Evolutionary conservation across 768 basidiomycete genomes (phyloP), one percentile per base, ranked within the genome.

Genomic region (Solioccasus polychromus): DNA sequence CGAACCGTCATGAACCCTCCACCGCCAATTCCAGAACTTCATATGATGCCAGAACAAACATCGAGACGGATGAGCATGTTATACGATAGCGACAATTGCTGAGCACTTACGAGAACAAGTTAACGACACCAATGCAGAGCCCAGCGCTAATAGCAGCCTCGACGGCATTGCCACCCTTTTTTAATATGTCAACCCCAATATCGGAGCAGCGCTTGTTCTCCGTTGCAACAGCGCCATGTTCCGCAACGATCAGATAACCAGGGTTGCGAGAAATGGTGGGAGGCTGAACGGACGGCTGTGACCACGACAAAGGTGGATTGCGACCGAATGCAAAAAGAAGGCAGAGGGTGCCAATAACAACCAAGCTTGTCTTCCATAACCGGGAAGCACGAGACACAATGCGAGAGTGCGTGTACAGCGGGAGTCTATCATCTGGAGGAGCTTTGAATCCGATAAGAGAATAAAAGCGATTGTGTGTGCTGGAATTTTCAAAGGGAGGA

Each of bases 1-100:
- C 92, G 83, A 25, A 94, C 76, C 22, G 81, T 83, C 82, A 92
- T 87, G 57, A 90, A 88, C 0, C 91, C 91, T 15, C 89, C 91
- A 3, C 87, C 90, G n/a, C 89, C 90, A 35, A 92, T 85, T 3
- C 87, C 88, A 10, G 88, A 85, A 9, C 86, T 88, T 30, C 6
- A 45, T 23, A n/a, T 23, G 17, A 32, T 15, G 10, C 19, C 30
- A 22, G 14, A 26, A 26, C 26, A 11, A 26, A 26, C 6, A 6
- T 26, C 11, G 26, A 26, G 26, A 6, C 11, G 11, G 26, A 26
- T 11, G 11, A 26, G 26, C 26, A n/a, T n/a, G n/a, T n/a, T n/a
- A n/a, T n/a, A n/a, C n/a, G n/a, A n/a, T n/a, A n/a, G n/a, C n/a
- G n/a, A n/a, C n/a, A n/a, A n/a, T n/a, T n/a, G n/a, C n/a, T 17